phyloP scores from a whole-genome alignment of 2,329 filamentous ascomycete species.

The Bisporella sp. region DNA sequence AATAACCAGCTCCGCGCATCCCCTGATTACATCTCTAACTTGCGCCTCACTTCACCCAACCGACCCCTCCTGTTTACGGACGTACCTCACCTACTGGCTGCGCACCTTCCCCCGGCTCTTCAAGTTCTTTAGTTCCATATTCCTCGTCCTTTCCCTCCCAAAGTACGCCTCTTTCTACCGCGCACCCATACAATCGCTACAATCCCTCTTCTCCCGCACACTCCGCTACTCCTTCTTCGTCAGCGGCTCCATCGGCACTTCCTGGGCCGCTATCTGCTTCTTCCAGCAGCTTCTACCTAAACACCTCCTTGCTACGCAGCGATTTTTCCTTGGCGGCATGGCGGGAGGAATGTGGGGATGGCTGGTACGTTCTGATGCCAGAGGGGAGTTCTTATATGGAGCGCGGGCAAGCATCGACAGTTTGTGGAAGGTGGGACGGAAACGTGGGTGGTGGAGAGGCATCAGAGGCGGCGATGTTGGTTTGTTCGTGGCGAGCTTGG shows the following conservation, averaged over 20 bases:
- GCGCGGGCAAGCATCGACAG: conserved; percentile 73
- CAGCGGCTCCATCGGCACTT: conserved; percentile 75
- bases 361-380: conserved; percentile 57
- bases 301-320: conserved; percentile 67
- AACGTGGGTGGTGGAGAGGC: conserved; percentile 81
- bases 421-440: conserved; percentile 89
- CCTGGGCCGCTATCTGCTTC: conserved; percentile 85
- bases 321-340: conserved; percentile 86
- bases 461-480: conserved; percentile 77
- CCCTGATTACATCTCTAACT: conserved; percentile 75
- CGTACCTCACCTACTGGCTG: conserved; percentile 82
- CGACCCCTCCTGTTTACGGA: conserved; percentile 82
- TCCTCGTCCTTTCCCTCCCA: conserved; percentile 59
- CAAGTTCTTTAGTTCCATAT: conserved; percentile 70
- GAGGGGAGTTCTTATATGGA: conserved; percentile 71
- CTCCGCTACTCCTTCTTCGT: conserved; percentile 71
- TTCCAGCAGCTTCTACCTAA: conserved; percentile 76
- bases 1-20: conserved; percentile 78
- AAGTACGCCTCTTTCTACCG: conserved; percentile 62
- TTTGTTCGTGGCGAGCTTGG: conserved; percentile 74
- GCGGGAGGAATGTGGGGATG: conserved; percentile 81
- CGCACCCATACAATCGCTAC: conserved; percentile 60
- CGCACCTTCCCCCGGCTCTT: conserved; percentile 72
- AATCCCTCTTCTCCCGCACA: conserved; percentile 58
- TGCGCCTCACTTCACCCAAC: conserved; percentile 85